Percentiles rank a stretch among this genome's conserved stretches.
Conservation (phyloP, 495 filamentous ascomycete species). For the Daldinia bambusicola region DNA sequence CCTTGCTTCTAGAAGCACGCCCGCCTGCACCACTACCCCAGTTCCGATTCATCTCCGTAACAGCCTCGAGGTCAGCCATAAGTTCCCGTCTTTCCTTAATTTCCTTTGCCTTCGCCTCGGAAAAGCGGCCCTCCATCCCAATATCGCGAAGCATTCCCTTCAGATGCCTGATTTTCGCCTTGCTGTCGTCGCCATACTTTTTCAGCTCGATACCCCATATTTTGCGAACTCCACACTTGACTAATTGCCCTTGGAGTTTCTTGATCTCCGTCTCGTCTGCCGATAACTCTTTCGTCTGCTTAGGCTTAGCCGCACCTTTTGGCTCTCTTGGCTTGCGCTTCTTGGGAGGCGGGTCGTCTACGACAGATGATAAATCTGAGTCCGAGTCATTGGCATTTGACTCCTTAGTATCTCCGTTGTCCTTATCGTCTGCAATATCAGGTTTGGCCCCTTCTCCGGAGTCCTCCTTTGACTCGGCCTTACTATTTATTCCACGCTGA, state of each 20-base stretch:
- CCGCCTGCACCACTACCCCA: conserved; percentile 70
- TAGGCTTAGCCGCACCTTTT: conserved; percentile 34
- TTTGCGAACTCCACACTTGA: conserved; percentile 94
- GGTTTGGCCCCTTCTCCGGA: conserved; percentile 37
- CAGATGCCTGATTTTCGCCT: conserved; percentile 85
- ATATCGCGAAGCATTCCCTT: conserved; percentile 77
- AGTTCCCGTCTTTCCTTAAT: conserved; percentile 89
- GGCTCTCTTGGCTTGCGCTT: conserved; percentile 43
- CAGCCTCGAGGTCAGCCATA: conserved; percentile 79
- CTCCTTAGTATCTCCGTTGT: conserved; percentile 37
- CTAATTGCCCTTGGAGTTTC: conserved; percentile 84
- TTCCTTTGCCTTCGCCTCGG: conserved; percentile 79
- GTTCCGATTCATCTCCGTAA: conserved; percentile 77
- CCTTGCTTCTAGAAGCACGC: conserved; percentile 50
- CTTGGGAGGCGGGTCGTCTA: conserved; percentile 72
- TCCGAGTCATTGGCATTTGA: conserved; percentile 65
- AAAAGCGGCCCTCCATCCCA: conserved; percentile 90
- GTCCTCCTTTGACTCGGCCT: conserved; percentile 40
- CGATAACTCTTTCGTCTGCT: conserved; percentile 59
- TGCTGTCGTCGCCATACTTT: conserved; percentile 70
- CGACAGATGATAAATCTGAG: conserved; percentile 81
- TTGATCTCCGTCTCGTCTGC: conserved; percentile 86
- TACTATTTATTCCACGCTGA: conserved; percentile 40
- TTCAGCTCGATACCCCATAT: conserved; percentile 89
- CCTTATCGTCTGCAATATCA: conserved; percentile 32